Evolutionary conservation across 1,284 basidiomycete genomes (phyloP), one percentile per base, ranked within the genome.

Genomic region (Irpex lacteus): DNA sequence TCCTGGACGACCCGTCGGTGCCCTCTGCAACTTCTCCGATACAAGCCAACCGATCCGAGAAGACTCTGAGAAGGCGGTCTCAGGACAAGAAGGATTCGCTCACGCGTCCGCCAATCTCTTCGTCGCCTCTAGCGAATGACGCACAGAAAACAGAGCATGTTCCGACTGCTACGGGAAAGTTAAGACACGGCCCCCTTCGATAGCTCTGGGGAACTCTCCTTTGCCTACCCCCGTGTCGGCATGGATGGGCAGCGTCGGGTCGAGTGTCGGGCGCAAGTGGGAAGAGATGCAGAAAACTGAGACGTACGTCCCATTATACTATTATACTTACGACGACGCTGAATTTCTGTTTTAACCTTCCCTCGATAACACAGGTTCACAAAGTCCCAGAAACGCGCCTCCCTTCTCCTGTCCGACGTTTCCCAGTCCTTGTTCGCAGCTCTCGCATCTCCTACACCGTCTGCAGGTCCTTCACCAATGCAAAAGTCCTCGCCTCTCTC

Each of bases 361-460:
- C 26, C 26, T 26, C 26, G 26, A 26, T 9, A 9, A n/a, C 38
- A 34, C 66, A 89, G 89, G 36, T 81, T 90, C 70, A 77, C 83
- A 15, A 87, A 85, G 69, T 79, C 77, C 69, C 85, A 85, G 65
- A 90, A 89, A 73, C 85, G 88, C 32, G 89, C 89, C 0, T 89
- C 89, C 0, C 69, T 83, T 1, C 78, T 91, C 44, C 71, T 91
- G 60, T 83, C 85, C 0, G 89, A 90, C 70, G 83, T 91, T 44
- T 87, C 86, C 2, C 80, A 81, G 65, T 81, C 83, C 32, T 76
- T 90, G 38, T 81, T 81, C 6, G 80, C 82, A 5, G 87, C 82
- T 0, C 77, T 89, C 8, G 69, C 75, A 70, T 80, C 67, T 44
- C 77, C 66, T 59, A 64, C 67, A 5, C 62, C 70, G 32, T 73